Conservation (phyloP, 129 eudicot species). For the Smallanthus sonchifolius region DNA sequence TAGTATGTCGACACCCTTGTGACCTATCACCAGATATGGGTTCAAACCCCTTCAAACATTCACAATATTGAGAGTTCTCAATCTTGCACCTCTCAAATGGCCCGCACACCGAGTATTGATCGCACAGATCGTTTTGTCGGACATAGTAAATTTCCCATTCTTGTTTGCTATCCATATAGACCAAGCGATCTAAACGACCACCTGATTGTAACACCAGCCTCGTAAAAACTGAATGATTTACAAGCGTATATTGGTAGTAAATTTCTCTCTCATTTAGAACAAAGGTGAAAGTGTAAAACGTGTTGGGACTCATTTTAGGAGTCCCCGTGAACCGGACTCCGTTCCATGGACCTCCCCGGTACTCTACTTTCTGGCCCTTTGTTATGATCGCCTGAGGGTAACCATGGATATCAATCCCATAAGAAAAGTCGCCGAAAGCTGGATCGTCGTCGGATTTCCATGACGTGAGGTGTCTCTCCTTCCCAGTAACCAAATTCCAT, state of each 20-base stretch:
- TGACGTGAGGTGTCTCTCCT: neutral
- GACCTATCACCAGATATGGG: slow-evolving; percentile 39
- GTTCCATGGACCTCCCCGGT: neutral
- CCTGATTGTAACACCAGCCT: slow-evolving; percentile 11
- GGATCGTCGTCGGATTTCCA: slow-evolving; percentile 16
- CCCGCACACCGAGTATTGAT: slow-evolving; percentile 41
- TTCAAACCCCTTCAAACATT: slow-evolving; percentile 36
- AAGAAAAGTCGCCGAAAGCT: neutral
- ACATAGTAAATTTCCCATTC: slow-evolving; percentile 12
- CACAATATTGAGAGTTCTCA: slow-evolving; percentile 22
- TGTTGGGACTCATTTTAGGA: neutral
- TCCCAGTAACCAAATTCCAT: neutral
- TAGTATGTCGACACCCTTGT: slow-evolving; percentile 37
- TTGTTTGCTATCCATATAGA: slow-evolving; percentile 17
- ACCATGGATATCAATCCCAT: neutral
- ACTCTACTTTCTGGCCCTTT: neutral
- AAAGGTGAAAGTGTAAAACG: neutral
- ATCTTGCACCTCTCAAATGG: slow-evolving; percentile 34
- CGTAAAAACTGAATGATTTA: neutral
- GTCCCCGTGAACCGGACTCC: neutral
- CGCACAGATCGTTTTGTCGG: slow-evolving; percentile 16
- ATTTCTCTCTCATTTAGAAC: neutral
- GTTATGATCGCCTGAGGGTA: neutral
- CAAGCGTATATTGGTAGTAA: neutral
- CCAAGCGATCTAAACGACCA: neutral